Evolutionary conservation across 139 green algal genomes (phyloP), one percentile per base, ranked within the genome.

Genomic region (Tetraselmis striata): DNA sequence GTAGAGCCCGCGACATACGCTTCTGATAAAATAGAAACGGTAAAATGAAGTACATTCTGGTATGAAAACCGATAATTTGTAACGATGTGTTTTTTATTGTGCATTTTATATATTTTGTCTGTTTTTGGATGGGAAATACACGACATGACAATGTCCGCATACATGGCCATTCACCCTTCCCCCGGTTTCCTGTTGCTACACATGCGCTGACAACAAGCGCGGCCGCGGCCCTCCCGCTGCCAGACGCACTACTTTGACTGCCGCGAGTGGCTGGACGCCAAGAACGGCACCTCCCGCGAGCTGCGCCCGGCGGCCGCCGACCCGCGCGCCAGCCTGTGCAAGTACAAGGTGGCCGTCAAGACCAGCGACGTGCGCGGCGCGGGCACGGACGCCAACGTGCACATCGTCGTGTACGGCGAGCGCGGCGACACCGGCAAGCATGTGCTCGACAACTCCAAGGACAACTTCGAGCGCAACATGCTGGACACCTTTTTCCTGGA

Each of bases 261-360:
- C 27, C 83, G 87, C 24, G 84, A 81, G 30, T 94, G 90, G 90
- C 83, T 94, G 82, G 89, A 92, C 32, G 30, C 80, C 23, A 86
- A 86, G 81, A 79, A 82, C 25, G 87, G 87, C 22, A 80, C 31
- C 28, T 23, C 31, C 5, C 30, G 31, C 83, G 28, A 83, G 76
- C 28, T 81, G 79, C 30, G 83, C 74, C 29, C 74, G 84, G 29
- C 75, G 67, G 18, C 80, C 83, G 1, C 78, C 32, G 24, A 74
- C 27, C 1, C 28, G 28, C 87, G 30, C 78, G 67, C n/a, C 27
- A 30, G 32, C n/a, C n/a, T 25, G 59, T 28, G 74, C 2, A 26
- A 29, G 32, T 85, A 85, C 77, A 31, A 81, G 27, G 27, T 85
- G 0, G 30, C 59, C 11, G 31, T 81, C 32, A 79, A 85, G 77